Evolutionary conservation across 768 basidiomycete species (phyloP).

Genomic region (Serpula lacrymans): DNA sequence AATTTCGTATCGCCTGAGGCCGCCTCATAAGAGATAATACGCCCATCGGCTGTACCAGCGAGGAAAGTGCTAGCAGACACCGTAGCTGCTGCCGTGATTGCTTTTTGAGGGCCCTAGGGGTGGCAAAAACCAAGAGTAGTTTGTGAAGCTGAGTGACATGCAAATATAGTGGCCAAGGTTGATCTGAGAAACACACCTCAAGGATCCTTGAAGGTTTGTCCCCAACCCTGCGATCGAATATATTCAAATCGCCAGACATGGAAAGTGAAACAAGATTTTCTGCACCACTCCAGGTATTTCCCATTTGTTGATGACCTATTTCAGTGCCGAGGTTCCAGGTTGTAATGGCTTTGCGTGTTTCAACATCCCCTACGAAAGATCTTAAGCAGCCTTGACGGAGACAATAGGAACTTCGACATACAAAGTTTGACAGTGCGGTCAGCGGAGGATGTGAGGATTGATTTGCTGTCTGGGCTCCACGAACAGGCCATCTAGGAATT

Average conservation of each 20-base stretch:
- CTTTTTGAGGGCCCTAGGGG: conserved; percentile 72
- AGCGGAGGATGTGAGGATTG: conserved; percentile 76
- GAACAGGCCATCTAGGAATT: conserved; percentile 59
- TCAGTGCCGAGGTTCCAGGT: conserved; percentile 74
- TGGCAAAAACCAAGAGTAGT: background rate
- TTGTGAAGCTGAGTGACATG: background rate
- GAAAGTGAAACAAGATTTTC: conserved; percentile 79
- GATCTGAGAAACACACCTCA: conserved; percentile 57
- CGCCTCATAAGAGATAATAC: conserved; percentile 60
- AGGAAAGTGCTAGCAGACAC: conserved; percentile 61
- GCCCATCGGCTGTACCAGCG: conserved; percentile 78
- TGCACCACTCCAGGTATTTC: conserved; percentile 77
- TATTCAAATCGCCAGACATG: conserved; percentile 73
- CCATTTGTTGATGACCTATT: conserved; percentile 81
- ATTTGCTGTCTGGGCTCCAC: conserved; percentile 79
- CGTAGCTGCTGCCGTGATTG: conserved; percentile 63
- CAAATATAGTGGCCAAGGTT: background rate
- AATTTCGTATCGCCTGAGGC: conserved; percentile 22
- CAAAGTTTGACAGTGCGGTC: conserved; percentile 89
- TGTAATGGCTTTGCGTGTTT: conserved; percentile 59
- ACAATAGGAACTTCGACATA: conserved; percentile 34
- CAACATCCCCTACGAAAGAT: conserved; percentile 69
- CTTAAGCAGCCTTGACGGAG: background rate
- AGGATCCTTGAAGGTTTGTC: conserved; percentile 60
- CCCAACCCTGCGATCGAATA: conserved; percentile 73